Evolutionary conservation across 202 grass and related monocot genomes (phyloP).

Genomic region (Panicum virgatum): DNA sequence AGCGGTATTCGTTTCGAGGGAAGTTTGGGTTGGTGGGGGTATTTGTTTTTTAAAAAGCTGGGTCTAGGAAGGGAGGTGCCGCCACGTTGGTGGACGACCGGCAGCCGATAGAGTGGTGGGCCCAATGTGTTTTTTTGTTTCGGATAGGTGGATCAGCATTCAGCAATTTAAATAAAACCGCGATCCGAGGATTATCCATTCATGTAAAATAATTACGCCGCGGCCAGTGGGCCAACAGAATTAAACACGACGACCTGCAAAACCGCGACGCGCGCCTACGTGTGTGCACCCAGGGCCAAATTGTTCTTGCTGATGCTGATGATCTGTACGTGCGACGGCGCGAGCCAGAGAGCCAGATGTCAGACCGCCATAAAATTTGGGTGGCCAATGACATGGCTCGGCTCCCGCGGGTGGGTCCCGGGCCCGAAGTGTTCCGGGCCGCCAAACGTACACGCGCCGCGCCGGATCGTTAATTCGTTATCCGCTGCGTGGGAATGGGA

Average conservation of each 20-base stretch:
- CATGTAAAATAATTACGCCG: too few relatives aligned
- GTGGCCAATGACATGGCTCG: neutral
- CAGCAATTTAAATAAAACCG: too few relatives aligned
- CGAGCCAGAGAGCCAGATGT: too few relatives aligned
- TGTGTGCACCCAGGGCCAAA: too few relatives aligned
- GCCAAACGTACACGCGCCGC: neutral
- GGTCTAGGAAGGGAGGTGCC: neutral
- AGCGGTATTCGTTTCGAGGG: neutral
- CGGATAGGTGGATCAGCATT: constrained; percentile 24
- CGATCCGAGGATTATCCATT: too few relatives aligned
- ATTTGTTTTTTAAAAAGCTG: too few relatives aligned
- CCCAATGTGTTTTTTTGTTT: neutral
- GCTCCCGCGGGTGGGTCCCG: neutral
- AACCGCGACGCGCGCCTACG: too few relatives aligned
- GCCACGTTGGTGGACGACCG: constrained; percentile 1
- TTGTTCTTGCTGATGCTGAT: too few relatives aligned
- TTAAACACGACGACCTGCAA: too few relatives aligned
- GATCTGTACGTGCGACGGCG: too few relatives aligned
- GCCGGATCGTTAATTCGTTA: constrained; percentile 44
- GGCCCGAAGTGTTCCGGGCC: neutral
- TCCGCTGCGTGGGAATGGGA: neutral
- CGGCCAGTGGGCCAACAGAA: too few relatives aligned
- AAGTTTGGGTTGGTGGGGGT: neutral
- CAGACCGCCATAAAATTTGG: too few relatives aligned
- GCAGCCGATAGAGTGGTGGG: neutral